Percentiles rank a stretch among this genome's conserved stretches.
Evolutionary conservation across 1,139 yeast species (phyloP).

Genomic region (Starmera stellimalicola): DNA sequence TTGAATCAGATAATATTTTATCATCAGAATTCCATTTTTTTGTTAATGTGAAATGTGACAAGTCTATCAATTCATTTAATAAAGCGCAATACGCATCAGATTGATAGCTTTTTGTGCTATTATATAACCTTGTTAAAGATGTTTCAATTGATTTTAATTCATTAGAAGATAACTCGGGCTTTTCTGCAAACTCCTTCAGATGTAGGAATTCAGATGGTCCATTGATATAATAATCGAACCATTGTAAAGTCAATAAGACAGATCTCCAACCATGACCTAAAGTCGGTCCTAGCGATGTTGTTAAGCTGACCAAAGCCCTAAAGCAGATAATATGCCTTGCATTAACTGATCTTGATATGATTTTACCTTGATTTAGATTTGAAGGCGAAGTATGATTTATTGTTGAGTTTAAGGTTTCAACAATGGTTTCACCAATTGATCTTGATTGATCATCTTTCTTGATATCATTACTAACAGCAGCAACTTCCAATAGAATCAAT

Average conservation of each 20-base stretch:
- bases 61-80: conserved; percentile 32
- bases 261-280: conserved; percentile 62
- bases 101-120: conserved; percentile 49
- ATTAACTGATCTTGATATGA: conserved; percentile 40
- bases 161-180: conserved; percentile 22
- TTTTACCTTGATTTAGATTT: conserved; percentile 8
- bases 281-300: conserved; percentile 68
- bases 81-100: conserved; percentile 38
- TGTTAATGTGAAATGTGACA: conserved; percentile 27
- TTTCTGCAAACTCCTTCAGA: conserved; percentile 27
- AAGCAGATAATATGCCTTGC: conserved; percentile 66
- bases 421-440: conserved; percentile 51
- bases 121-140: conserved; percentile 51
- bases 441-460: conserved; percentile 6
- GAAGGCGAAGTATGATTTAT: conserved; percentile 16
- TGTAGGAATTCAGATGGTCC: conserved; percentile 41
- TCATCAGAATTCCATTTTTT: conserved; percentile 7
- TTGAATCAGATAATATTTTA: conserved; percentile 7
- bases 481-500: conserved; percentile 45
- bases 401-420: conserved; percentile 44
- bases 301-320: conserved; percentile 68
- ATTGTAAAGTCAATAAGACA: conserved; percentile 61
- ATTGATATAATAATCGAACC: conserved; percentile 57
- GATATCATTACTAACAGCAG: conserved; percentile 35
- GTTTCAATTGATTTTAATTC: conserved; percentile 48